Percentiles rank a stretch among this genome's conserved stretches.
These are phyloP conservation scores for Ophiorrhiza pumila DNA, from an alignment of 257 asterid species.

Conservation along the genomic window DNA sequence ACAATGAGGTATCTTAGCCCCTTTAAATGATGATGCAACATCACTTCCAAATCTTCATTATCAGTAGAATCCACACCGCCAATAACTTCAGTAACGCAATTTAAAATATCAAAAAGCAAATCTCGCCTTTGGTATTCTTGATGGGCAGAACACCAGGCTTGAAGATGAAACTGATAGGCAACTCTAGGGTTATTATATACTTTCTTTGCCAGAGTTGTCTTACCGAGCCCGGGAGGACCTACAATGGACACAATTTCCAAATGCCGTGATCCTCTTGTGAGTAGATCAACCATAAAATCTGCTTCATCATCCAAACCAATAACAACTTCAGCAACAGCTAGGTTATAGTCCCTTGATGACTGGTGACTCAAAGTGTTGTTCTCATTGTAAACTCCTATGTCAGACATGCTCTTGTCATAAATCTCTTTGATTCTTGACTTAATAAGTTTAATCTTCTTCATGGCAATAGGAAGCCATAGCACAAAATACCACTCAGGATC, in stretches of 20 bases:
- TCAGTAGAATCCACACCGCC: background rate
- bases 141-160: background rate
- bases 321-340: background rate
- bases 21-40: background rate
- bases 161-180: background rate
- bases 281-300: background rate
- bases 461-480: background rate
- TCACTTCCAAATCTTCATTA: background rate
- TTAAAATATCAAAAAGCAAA: background rate
- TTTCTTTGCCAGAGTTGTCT: slow-evolving; percentile 3
- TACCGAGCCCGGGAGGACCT: background rate
- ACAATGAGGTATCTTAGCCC: background rate
- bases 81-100: background rate
- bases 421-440: background rate
- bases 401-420: background rate
- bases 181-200: background rate
- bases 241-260: background rate
- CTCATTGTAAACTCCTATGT: background rate
- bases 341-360: background rate
- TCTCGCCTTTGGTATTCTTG: background rate
- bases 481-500: background rate
- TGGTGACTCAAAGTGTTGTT: background rate
- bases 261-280: background rate
- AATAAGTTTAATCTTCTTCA: background rate
- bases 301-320: background rate